These are phyloP conservation scores for Phytophthora pistaciae DNA, from an alignment of 352 stramenopile genomes.

Conservation along the genomic window DNA sequence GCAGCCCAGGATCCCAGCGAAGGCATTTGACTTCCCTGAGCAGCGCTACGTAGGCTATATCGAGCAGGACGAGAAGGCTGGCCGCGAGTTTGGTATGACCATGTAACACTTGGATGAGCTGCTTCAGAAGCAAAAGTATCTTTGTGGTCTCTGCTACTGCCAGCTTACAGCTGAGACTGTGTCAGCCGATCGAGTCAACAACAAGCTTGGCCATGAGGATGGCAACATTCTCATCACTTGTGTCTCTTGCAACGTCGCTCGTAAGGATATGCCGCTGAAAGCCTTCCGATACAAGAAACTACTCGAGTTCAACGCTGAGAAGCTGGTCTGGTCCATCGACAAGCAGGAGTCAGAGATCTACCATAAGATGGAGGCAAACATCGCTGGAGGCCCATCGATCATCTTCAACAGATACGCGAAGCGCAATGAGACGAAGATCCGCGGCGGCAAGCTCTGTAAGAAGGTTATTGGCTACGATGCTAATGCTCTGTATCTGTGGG, in stretches of 20 bases:
- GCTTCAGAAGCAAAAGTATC: slow-evolving; percentile 32
- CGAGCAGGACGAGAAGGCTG: slow-evolving; percentile 29
- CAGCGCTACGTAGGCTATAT: slow-evolving; percentile 29
- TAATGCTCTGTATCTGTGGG: background rate
- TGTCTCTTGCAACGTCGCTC: slow-evolving; percentile 33
- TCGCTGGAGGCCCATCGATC: background rate
- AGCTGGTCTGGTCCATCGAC: background rate
- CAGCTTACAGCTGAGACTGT: slow-evolving; percentile 29
- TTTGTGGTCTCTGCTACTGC: slow-evolving; percentile 30
- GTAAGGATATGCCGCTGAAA: slow-evolving; percentile 38
- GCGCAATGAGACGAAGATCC: slow-evolving; percentile 13
- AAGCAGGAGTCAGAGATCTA: background rate
- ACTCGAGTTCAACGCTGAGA: slow-evolving; percentile 21
- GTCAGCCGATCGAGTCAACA: slow-evolving; percentile 36
- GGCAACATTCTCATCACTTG: slow-evolving; percentile 27
- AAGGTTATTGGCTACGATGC: too few species aligned
- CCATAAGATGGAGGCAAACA: background rate
- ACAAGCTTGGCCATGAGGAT: slow-evolving; percentile 13
- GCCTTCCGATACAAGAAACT: slow-evolving; percentile 28
- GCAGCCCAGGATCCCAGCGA: background rate
- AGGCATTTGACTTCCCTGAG: slow-evolving; percentile 24
- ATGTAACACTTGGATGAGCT: slow-evolving; percentile 28
- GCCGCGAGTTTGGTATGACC: slow-evolving; percentile 29
- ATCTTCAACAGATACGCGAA: slow-evolving; percentile 26
- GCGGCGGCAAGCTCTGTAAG: too few species aligned